A percentile compares a stretch with the other conserved stretches of the same genome.
phyloP scores from a whole-genome alignment of 2,329 filamentous ascomycete genomes.

The Capronia epimyces region DNA sequence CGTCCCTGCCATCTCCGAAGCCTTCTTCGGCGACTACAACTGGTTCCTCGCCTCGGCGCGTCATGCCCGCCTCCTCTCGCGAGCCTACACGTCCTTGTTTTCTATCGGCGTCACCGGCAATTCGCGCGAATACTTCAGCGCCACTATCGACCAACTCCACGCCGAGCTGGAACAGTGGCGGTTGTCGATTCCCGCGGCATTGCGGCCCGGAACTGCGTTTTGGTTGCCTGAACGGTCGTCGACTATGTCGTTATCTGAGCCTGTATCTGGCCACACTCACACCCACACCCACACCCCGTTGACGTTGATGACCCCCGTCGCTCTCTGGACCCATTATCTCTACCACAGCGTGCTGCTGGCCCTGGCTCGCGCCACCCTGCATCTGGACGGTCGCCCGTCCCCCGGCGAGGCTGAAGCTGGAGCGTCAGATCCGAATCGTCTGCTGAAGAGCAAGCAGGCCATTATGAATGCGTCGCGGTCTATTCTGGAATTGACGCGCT shows the following conservation, averaged over 20 bases:
- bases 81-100: neutral
- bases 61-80: neutral
- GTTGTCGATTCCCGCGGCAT: neutral
- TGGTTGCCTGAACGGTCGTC: neutral
- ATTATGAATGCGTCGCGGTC: neutral
- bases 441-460: neutral
- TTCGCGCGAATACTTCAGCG: neutral
- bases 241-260: too few species aligned
- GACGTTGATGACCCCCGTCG: neutral
- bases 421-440: neutral
- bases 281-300: too few species aligned
- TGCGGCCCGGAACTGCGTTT: neutral
- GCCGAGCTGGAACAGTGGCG: neutral
- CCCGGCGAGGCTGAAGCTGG: too few species aligned
- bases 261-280: too few species aligned
- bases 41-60: neutral
- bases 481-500: neutral
- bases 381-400: neutral
- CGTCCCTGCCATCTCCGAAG: neutral
- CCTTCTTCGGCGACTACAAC: neutral
- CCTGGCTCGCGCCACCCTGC: neutral
- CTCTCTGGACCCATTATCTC: neutral
- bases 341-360: neutral
- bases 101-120: conserved; percentile 2
- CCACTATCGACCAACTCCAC: neutral